phyloP scores from a whole-genome alignment of 2,329 filamentous ascomycete genomes.

The Exophiala viscosa region DNA sequence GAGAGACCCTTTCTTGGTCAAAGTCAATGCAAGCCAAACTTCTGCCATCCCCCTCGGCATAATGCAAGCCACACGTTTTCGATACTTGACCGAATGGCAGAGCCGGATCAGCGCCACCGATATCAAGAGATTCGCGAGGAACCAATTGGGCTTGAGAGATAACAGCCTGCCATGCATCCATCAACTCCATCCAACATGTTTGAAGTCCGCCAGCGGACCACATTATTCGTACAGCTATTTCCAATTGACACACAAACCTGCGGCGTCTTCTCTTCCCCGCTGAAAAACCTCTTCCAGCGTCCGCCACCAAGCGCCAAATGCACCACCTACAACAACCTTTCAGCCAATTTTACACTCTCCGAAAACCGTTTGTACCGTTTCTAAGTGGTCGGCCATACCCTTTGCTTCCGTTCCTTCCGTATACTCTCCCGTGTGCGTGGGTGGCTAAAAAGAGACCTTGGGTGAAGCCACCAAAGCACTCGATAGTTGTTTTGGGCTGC shows the following conservation, averaged over 20 bases:
- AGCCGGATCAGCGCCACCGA: background rate
- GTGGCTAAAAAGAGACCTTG: background rate
- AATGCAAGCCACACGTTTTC: background rate
- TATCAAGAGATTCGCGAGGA: background rate
- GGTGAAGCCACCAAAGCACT: background rate
- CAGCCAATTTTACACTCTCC: background rate
- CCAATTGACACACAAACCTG: no score
- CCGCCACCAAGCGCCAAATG: background rate
- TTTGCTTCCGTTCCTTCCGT: slow-evolving; percentile 10
- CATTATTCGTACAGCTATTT: no score
- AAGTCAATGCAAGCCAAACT: no score
- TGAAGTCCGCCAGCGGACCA: no score
- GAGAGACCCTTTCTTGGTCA: no score
- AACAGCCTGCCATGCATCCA: no score
- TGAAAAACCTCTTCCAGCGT: no score
- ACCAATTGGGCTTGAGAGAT: background rate
- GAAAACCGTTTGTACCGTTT: background rate
- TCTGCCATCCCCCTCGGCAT: background rate
- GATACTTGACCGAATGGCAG: background rate
- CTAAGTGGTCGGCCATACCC: slow-evolving; percentile 4
- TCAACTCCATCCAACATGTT: no score
- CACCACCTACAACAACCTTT: background rate
- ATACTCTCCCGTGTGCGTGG: background rate
- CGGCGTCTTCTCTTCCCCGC: no score
- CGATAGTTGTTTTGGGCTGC: background rate